Conservation (phyloP, 495 filamentous ascomycete species). For the Aspergillus affinis region DNA sequence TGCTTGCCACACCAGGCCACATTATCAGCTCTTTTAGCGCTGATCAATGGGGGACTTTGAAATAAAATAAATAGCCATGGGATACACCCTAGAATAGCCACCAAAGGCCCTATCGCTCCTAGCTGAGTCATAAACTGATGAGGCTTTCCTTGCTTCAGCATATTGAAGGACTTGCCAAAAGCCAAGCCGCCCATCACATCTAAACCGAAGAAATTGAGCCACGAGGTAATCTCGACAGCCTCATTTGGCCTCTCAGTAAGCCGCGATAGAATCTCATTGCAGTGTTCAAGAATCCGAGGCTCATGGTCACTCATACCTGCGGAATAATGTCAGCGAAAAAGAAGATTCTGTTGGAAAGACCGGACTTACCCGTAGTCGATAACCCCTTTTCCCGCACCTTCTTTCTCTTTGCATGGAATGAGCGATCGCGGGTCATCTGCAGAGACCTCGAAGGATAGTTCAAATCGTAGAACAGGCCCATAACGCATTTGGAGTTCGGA, state of each 20-base stretch:
- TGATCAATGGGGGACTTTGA: constrained; percentile 2
- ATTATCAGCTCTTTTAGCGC: background rate
- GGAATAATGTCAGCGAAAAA: constrained; percentile 3
- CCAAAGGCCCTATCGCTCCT: background rate
- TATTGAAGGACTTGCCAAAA: constrained; percentile 40
- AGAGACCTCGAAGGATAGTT: constrained; percentile 6
- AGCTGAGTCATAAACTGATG: constrained; percentile 12
- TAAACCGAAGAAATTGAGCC: constrained; percentile 37
- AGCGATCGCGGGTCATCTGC: constrained; percentile 13
- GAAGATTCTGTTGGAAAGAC: background rate
- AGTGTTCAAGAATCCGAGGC: constrained; percentile 8
- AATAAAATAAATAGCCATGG: constrained; percentile 18
- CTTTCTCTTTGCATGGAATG: constrained; percentile 9
- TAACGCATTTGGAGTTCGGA: constrained; percentile 29
- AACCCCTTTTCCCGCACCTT: constrained; percentile 18
- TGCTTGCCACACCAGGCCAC: constrained; percentile 16
- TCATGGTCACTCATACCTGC: constrained; percentile 18
- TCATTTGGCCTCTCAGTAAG: constrained; percentile 6
- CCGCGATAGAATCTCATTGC: constrained; percentile 1
- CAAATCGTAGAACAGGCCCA: constrained; percentile 18
- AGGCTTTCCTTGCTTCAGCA: constrained; percentile 29
- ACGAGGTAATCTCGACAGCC: constrained; percentile 27
- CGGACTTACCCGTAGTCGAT: constrained; percentile 6
- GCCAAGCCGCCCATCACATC: constrained; percentile 46
- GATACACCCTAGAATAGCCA: constrained; percentile 13